Base-by-base conservation (phyloP, 805 yeast genomes). In the Diddensiella transvaalensis region DNA sequence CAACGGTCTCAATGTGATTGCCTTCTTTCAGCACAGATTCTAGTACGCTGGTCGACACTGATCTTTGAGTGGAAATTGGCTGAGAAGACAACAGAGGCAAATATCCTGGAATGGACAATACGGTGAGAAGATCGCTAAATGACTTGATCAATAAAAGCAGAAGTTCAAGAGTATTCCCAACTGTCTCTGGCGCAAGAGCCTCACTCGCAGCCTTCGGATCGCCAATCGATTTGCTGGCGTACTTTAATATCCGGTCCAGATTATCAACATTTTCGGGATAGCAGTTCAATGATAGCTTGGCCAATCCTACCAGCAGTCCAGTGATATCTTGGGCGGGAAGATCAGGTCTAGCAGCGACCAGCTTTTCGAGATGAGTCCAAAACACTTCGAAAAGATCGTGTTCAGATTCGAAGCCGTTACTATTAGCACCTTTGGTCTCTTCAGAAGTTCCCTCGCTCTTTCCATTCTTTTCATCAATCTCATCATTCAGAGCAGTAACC, bases 311-410 rank as follows among this genome's bases (percentile, higher is more conserved):
- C 40, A 87, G 68, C 18, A 89, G 71, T 1, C 76, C 72, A 5
- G 85, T 75, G 47, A 79, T 78, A 51, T 86, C 91, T 23, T 76
- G 80, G n/a, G 77, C 60, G 0, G 87, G 70, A n/a, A 88, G 65
- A 42, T 81, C 84, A 0, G 87, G 84, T 51, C 84, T 79, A 6
- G 73, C 65, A 42, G 78, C 72, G 46, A 74, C 72, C 29, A 89
- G 62, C 40, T 74, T 75, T 29, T 72, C 64, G 49, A 86, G 75
- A 62, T 85, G 87, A 10, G 67, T 65, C 81, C 89, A 82, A 62
- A 89, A 84, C 15, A 74, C 73, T 32, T 73, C 74, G 60, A 89
- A 87, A 30, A 87, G 63, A 45, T 71, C 55, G 10, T 19, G 36
- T 5, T 39, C 41, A 45, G 32, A 29, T 18, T 13, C 45, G 42